Evolutionary conservation across 2,329 filamentous ascomycete species (phyloP).

Genomic region (Aspergillus ochraceus): DNA sequence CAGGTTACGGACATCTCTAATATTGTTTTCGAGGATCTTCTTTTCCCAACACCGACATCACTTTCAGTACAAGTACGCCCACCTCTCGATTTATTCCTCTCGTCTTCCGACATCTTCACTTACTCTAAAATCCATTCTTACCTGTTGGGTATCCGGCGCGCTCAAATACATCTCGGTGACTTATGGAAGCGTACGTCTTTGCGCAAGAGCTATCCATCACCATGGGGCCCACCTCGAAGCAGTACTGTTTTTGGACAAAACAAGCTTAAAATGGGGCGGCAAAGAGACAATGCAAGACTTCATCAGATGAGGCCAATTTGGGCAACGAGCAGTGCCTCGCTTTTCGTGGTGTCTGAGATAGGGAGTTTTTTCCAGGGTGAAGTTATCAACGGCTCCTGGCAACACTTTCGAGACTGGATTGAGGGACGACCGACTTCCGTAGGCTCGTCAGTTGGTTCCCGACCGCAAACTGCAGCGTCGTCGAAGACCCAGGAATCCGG

Average conservation of each 20-base stretch:
- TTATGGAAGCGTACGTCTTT: slow-evolving; percentile 84
- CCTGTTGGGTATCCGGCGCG: slow-evolving; percentile 78
- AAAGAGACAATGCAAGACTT: slow-evolving; percentile 63
- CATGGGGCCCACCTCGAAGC: slow-evolving; percentile 64
- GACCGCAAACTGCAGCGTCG: slow-evolving; percentile 40
- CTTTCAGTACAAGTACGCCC: slow-evolving; percentile 73
- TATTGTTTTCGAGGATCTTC: slow-evolving; percentile 69
- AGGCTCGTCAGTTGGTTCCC: slow-evolving; percentile 31
- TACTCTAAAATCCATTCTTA: slow-evolving; percentile 90
- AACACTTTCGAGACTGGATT: slow-evolving; percentile 76
- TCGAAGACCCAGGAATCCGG: slow-evolving; percentile 17
- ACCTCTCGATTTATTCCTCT: slow-evolving; percentile 85
- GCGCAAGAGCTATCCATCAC: slow-evolving; percentile 73
- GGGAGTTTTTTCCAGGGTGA: slow-evolving; percentile 88
- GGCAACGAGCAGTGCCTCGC: slow-evolving; percentile 82
- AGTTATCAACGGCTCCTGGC: slow-evolving; percentile 78
- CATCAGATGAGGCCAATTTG: slow-evolving; percentile 77
- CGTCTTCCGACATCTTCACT: slow-evolving; percentile 69
- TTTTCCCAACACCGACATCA: slow-evolving; percentile 74
- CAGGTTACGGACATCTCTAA: slow-evolving; percentile 40
- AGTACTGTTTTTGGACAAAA: slow-evolving; percentile 61
- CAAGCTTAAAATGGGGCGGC: slow-evolving; percentile 61
- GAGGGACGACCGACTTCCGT: slow-evolving; percentile 42
- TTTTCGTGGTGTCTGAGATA: slow-evolving; percentile 87
- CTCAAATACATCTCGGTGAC: slow-evolving; percentile 79